Conservation (phyloP, 2,329 filamentous ascomycete genomes). For the Dactylellina drechsleri region DNA sequence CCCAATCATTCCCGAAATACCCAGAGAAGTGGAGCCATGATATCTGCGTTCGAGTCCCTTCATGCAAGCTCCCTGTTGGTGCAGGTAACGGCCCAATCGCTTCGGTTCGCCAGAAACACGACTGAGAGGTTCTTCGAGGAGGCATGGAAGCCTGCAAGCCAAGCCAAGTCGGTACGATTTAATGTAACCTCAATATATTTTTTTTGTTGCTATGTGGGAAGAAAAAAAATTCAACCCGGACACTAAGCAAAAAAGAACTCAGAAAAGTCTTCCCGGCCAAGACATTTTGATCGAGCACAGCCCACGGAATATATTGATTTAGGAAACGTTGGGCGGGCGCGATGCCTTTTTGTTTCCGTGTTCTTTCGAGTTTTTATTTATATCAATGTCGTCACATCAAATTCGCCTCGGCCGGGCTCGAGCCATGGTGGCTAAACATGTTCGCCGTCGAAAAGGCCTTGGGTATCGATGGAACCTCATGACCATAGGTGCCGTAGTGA, state of each 20-base stretch:
- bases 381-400: conserved; percentile 42
- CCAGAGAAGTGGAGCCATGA: conserved; percentile 6
- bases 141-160: conserved; percentile 18
- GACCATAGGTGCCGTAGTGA: conserved; percentile 25
- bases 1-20: neutral
- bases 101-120: conserved; percentile 33
- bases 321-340: too few relatives aligned
- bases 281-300: conserved; percentile 20
- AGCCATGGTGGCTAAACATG: conserved; percentile 24
- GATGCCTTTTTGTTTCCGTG: neutral
- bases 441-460: too few relatives aligned
- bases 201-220: neutral
- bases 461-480: conserved; percentile 32
- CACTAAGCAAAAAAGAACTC: neutral
- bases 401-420: conserved; percentile 10
- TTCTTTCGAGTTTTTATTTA: neutral
- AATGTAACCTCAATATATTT: conserved; percentile 51
- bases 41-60: neutral
- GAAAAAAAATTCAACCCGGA: too few relatives aligned
- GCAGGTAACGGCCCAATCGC: conserved; percentile 11
- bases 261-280: conserved; percentile 7
- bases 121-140: conserved; percentile 5
- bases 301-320: conserved; percentile 7
- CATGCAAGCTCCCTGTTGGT: conserved; percentile 27
- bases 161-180: conserved; percentile 17